These are phyloP conservation scores for Camptophora hylomeconis DNA, from an alignment of 2,329 filamentous ascomycete species.

Conservation along the genomic window DNA sequence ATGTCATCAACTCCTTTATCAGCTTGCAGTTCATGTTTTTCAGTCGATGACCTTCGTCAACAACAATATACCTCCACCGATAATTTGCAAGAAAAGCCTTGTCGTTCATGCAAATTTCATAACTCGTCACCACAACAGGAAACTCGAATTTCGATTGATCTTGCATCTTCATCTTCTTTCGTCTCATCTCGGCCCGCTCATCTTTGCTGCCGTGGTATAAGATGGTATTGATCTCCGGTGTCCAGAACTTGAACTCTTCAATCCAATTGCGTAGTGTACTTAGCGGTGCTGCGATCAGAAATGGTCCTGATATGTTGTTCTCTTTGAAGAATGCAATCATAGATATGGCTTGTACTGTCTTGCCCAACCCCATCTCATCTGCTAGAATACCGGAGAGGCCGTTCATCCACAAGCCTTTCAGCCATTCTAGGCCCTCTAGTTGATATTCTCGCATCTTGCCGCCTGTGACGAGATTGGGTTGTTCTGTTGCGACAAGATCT, in stretches of 20 bases:
- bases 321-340: conserved; percentile 79
- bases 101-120: conserved; percentile 92
- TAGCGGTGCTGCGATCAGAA: conserved; percentile 77
- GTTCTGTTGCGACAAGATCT: conserved; percentile 65
- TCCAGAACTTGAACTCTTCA: conserved; percentile 84
- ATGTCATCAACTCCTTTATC: conserved; percentile 76
- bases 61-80: conserved; percentile 95
- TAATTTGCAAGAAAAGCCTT: conserved; percentile 68
- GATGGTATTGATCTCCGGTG: conserved; percentile 72
- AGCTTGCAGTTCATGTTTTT: conserved; percentile 93
- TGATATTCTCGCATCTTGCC: conserved; percentile 93
- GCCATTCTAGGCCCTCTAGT: conserved; percentile 86
- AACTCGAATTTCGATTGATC: conserved; percentile 60
- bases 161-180: conserved; percentile 51
- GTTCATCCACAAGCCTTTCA: conserved; percentile 71
- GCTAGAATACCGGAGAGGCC: conserved; percentile 84
- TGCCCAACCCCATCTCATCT: conserved; percentile 89
- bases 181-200: conserved; percentile 64
- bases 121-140: conserved; percentile 85
- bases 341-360: conserved; percentile 83
- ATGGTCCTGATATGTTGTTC: conserved; percentile 75
- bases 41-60: conserved; percentile 94
- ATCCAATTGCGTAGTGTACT: conserved; percentile 95
- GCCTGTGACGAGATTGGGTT: conserved; percentile 72
- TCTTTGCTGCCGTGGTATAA: conserved; percentile 80